Evolutionary conservation across 306 rosid species (phyloP).

Genomic region (Purshia tridentata): DNA sequence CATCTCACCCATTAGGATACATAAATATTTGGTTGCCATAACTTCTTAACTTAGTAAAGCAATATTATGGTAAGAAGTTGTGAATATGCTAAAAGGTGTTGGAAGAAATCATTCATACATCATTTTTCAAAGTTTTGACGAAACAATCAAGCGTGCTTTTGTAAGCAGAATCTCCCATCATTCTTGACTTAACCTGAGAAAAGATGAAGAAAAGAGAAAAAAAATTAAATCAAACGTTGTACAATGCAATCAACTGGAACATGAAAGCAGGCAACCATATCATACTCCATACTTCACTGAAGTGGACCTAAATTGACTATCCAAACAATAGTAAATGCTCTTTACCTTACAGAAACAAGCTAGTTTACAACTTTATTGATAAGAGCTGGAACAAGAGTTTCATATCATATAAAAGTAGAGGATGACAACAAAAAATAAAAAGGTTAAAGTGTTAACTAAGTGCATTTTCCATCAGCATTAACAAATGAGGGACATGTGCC

Average conservation of each 20-base stretch:
- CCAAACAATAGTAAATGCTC: background rate
- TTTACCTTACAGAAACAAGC: background rate
- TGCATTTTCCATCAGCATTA: background rate
- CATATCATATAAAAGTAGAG: background rate
- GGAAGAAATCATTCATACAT: slow-evolving; percentile 51
- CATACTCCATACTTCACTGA: background rate
- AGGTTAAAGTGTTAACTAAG: background rate
- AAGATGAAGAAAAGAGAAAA: slow-evolving; percentile 18
- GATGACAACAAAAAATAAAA: background rate
- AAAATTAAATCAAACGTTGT: slow-evolving; percentile 11
- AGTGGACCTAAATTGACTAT: background rate
- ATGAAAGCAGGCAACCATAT: background rate
- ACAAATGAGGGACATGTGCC: background rate
- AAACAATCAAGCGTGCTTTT: slow-evolving; percentile 90
- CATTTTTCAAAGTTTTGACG: slow-evolving; percentile 80
- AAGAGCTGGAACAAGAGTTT: background rate
- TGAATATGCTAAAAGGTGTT: background rate
- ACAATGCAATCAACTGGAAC: background rate
- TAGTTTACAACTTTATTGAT: background rate
- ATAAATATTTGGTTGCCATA: background rate
- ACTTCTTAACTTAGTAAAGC: background rate
- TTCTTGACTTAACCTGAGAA: slow-evolving; percentile 92
- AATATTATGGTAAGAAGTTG: background rate
- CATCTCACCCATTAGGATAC: background rate
- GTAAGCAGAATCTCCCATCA: slow-evolving; percentile 96